phyloP scores from a whole-genome alignment of 1,284 basidiomycete species.

The Megacollybia platyphylla region DNA sequence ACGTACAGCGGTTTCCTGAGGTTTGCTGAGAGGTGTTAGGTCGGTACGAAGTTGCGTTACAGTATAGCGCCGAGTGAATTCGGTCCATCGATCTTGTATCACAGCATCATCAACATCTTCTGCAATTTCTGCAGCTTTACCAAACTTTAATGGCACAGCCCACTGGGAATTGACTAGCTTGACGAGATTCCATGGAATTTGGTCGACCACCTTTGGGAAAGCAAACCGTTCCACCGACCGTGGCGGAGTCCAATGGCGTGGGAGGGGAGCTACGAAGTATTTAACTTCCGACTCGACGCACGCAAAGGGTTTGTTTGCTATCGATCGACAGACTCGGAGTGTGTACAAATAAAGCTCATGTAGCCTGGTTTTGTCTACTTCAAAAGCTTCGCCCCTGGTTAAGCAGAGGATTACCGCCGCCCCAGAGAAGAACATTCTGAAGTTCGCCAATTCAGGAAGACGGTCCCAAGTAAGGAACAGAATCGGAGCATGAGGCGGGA shows the following conservation, averaged over 20 bases:
- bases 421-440: slow-evolving; percentile 48
- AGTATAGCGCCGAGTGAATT: slow-evolving; percentile 61
- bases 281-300: slow-evolving; percentile 38
- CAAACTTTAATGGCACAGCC: slow-evolving; percentile 34
- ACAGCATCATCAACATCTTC: slow-evolving; percentile 45
- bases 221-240: slow-evolving; percentile 14
- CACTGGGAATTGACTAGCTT: slow-evolving; percentile 34
- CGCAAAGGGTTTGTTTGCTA: slow-evolving; percentile 54
- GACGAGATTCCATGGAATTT: slow-evolving; percentile 57
- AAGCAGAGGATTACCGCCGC: slow-evolving; percentile 28
- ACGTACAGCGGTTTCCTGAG: slow-evolving; percentile 49
- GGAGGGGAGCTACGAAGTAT: slow-evolving; percentile 56
- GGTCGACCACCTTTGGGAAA: slow-evolving; percentile 23
- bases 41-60: slow-evolving; percentile 45
- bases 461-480: slow-evolving; percentile 52
- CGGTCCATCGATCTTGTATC: slow-evolving; percentile 62
- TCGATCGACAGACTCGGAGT: slow-evolving; percentile 41
- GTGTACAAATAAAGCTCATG: slow-evolving; percentile 49
- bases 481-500: slow-evolving; percentile 37
- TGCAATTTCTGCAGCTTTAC: slow-evolving; percentile 25
- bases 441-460: slow-evolving; percentile 38
- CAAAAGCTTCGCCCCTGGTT: slow-evolving; percentile 32
- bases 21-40: slow-evolving; percentile 59
- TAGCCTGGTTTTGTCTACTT: slow-evolving; percentile 30
- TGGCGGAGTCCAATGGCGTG: slow-evolving; percentile 18